A percentile compares a stretch with the other conserved stretches of the same genome.
phyloP scores from a whole-genome alignment of 179 eudicot species.

The Monotropa hypopitys region DNA sequence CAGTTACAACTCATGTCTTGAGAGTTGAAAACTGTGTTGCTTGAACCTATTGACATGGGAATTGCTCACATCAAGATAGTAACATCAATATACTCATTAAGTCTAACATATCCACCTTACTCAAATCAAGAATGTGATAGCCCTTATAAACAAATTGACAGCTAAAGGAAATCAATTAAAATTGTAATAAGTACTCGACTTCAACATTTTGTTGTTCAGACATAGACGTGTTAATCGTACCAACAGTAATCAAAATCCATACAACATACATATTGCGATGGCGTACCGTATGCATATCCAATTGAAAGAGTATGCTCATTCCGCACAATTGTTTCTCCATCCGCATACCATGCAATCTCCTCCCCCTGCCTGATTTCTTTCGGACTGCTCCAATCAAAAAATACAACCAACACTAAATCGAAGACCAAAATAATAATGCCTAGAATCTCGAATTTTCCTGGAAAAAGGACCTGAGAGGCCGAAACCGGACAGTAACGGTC shows the following conservation, averaged over 20 bases:
- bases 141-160: background rate
- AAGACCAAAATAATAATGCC: background rate
- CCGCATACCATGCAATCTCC: slow-evolving; percentile 97
- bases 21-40: background rate
- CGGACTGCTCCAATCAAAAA: slow-evolving; percentile 38
- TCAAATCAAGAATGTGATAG: background rate
- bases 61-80: background rate
- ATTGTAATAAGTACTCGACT: background rate
- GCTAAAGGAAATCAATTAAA: background rate
- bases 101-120: background rate
- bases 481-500: slow-evolving; percentile 90
- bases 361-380: slow-evolving; percentile 89
- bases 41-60: background rate
- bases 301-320: slow-evolving; percentile 66
- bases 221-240: background rate
- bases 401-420: slow-evolving; percentile 9
- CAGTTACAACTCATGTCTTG: background rate
- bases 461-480: slow-evolving; percentile 70
- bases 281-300: slow-evolving; percentile 88
- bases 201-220: background rate
- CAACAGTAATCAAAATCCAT: background rate
- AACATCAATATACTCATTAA: background rate
- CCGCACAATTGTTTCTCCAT: slow-evolving; percentile 86
- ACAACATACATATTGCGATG: background rate
- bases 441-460: background rate